A percentile compares a stretch with the other conserved stretches of the same genome.
Conservation (phyloP, 345 rosid species). For the Gossypioides kirkii region DNA sequence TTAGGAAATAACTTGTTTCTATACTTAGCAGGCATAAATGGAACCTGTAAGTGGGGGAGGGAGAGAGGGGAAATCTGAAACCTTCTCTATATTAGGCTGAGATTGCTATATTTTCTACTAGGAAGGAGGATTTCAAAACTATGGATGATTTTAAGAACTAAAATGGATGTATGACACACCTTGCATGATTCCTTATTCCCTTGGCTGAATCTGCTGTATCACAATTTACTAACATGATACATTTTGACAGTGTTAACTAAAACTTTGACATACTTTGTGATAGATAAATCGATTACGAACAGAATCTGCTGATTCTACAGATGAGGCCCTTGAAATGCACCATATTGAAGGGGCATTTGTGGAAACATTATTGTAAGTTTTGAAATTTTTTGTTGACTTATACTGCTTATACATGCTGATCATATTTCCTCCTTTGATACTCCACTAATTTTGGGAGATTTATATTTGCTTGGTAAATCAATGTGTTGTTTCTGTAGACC, state of each 20-base stretch:
- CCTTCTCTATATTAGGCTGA: not conserved
- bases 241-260: not conserved
- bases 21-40: not conserved
- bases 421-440: slow-evolving; percentile 13
- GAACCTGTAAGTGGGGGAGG: not conserved
- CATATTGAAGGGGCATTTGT: slow-evolving; percentile 78
- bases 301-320: slow-evolving; percentile 57
- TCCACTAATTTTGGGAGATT: not conserved
- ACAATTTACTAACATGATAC: not conserved
- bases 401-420: slow-evolving; percentile 1
- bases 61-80: not conserved
- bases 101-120: not conserved
- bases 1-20: not conserved
- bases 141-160: not conserved
- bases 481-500: slow-evolving; percentile 45
- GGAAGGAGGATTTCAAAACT: not conserved
- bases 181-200: not conserved
- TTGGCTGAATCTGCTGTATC: not conserved
- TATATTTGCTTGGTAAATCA: slow-evolving; percentile 6
- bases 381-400: slow-evolving; percentile 10
- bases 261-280: slow-evolving; percentile 19
- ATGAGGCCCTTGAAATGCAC: slow-evolving; percentile 71
- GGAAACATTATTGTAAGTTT: slow-evolving; percentile 76
- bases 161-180: not conserved
- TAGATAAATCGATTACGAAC: slow-evolving; percentile 64